A percentile compares a stretch with the other conserved stretches of the same genome.
These are phyloP conservation scores for Phoenix dactylifera DNA, from an alignment of 176 grass and related monocot species.

Conservation along the genomic window DNA sequence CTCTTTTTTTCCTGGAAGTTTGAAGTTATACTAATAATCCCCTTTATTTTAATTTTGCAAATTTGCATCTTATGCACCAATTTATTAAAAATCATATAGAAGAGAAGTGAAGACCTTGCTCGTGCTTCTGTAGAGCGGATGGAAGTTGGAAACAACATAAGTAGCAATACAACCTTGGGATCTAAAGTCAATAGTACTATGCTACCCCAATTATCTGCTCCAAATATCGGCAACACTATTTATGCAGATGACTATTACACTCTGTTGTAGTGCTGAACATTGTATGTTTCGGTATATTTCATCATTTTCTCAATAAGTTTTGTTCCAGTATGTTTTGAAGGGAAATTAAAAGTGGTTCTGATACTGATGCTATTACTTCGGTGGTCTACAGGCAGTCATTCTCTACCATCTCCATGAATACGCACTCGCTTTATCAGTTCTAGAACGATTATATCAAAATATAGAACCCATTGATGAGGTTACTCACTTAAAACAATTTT, in stretches of 20 bases:
- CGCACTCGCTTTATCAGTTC: conserved; percentile 43
- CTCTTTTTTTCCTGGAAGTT: no score
- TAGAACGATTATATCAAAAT: conserved; percentile 63
- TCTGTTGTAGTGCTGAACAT: conserved; percentile 74
- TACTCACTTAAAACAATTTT: no score
- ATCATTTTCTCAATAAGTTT: conserved; percentile 12
- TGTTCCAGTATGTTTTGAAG: background rate
- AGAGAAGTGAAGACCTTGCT: conserved; percentile 68
- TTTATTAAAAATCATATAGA: conserved; percentile 35
- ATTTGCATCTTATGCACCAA: conserved; percentile 20
- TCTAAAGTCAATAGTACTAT: conserved; percentile 38
- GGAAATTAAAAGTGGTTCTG: no score
- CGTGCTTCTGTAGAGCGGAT: conserved; percentile 49
- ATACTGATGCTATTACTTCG: conserved; percentile 4
- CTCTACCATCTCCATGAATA: conserved; percentile 85
- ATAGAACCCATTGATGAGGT: conserved; percentile 91
- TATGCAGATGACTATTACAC: conserved; percentile 79
- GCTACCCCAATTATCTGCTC: conserved; percentile 36
- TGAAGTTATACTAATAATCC: no score
- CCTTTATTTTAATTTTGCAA: no score
- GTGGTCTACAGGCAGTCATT: conserved; percentile 55
- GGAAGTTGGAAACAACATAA: conserved; percentile 48
- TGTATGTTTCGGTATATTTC: conserved; percentile 41
- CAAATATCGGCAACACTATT: conserved; percentile 33
- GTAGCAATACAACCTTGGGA: conserved; percentile 32